These are phyloP conservation scores for Purshia tridentata DNA, from an alignment of 306 rosid genomes.

Conservation along the genomic window DNA sequence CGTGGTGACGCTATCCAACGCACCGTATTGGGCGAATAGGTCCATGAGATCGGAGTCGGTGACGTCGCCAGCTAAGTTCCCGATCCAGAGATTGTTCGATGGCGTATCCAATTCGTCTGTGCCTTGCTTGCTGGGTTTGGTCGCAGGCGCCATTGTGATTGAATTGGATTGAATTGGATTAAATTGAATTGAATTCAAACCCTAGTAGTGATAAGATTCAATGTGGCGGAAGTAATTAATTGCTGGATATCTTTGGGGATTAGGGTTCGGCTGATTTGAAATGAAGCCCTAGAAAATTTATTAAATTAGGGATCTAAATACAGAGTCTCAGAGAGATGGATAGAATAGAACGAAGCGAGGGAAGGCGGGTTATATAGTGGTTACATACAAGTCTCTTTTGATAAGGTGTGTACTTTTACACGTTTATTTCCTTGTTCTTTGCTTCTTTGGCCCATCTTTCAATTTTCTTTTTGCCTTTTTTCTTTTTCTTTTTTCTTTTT, in stretches of 20 bases:
- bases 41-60: constrained; percentile 77
- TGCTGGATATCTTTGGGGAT: neutral
- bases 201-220: neutral
- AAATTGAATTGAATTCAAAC: neutral
- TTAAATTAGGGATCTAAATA: neutral
- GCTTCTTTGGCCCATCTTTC: too few species aligned
- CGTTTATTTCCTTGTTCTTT: too few species aligned
- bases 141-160: constrained; percentile 59
- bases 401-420: too few species aligned
- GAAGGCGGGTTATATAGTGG: too few species aligned
- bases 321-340: neutral
- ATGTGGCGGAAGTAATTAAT: neutral
- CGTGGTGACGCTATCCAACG: constrained; percentile 78
- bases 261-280: neutral
- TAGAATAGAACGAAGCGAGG: neutral
- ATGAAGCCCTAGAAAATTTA: neutral
- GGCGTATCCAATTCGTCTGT: constrained; percentile 50
- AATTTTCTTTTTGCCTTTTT: too few species aligned
- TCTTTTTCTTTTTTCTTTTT: too few species aligned
- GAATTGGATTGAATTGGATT: neutral
- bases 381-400: too few species aligned
- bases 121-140: constrained; percentile 38
- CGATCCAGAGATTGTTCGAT: constrained; percentile 91
- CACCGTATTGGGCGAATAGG: constrained; percentile 73
- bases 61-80: constrained; percentile 73